Percentiles rank a stretch among this genome's conserved stretches.
phyloP scores from a whole-genome alignment of 2,329 filamentous ascomycete species.

The Arthrinium phaeospermum region DNA sequence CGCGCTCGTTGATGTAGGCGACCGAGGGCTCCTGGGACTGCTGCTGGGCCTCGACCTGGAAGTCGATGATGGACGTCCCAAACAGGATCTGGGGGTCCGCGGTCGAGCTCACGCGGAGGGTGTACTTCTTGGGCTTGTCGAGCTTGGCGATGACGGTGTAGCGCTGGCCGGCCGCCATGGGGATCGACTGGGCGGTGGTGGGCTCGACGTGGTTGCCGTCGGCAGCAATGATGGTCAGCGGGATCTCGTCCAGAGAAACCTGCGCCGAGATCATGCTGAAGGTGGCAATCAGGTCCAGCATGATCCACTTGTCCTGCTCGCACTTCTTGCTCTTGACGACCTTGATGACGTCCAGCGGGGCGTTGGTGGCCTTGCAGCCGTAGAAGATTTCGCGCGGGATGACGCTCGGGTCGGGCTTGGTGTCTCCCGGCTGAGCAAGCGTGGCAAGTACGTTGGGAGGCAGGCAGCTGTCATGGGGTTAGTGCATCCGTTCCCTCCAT shows the following conservation, averaged over 20 bases:
- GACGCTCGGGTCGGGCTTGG: conserved; percentile 38
- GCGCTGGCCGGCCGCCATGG: conserved; percentile 57
- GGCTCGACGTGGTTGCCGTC: conserved; percentile 62
- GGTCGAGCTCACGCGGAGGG: conserved; percentile 57
- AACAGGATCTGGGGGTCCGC: conserved; percentile 59
- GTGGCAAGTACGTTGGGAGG: conserved; percentile 47
- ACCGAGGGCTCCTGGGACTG: conserved; percentile 34
- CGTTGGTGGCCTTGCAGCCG: conserved; percentile 52
- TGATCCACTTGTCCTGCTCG: conserved; percentile 50
- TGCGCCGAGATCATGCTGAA: conserved; percentile 51
- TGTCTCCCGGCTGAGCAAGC: conserved; percentile 30
- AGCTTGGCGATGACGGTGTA: conserved; percentile 58
- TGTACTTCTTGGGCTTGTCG: conserved; percentile 54
- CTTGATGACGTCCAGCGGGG: conserved; percentile 49
- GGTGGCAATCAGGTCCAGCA: conserved; percentile 60
- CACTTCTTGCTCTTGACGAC: conserved; percentile 34
- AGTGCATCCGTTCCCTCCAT: not conserved
- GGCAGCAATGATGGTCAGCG: conserved; percentile 59
- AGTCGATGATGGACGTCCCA: conserved; percentile 56
- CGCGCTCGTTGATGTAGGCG: conserved; percentile 57
- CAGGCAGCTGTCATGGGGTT: conserved; percentile 37
- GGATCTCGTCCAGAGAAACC: conserved; percentile 58
- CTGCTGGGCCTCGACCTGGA: conserved; percentile 32
- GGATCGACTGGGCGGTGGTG: conserved; percentile 52
- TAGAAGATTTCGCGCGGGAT: conserved; percentile 51